phyloP scores from a whole-genome alignment of 1,284 basidiomycete species.

The Paramarasmius palmivorus region DNA sequence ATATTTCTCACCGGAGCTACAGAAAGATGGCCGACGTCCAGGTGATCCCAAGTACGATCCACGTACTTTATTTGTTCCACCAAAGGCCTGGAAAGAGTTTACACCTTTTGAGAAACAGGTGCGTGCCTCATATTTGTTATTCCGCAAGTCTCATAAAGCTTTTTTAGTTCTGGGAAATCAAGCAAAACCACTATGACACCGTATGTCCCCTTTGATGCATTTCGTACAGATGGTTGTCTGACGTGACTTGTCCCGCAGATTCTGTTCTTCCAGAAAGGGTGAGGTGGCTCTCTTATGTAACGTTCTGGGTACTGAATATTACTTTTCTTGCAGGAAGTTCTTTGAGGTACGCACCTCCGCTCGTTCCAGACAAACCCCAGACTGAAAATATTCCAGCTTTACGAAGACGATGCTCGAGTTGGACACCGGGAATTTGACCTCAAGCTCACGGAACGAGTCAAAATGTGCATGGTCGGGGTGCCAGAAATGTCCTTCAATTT shows the following conservation, averaged over 20 bases:
- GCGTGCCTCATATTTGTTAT: conserved; percentile 18
- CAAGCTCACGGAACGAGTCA: conserved; percentile 89
- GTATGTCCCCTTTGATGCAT: conserved; percentile 33
- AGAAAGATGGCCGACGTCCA: conserved; percentile 85
- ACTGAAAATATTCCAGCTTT: conserved; percentile 61
- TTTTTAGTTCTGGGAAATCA: conserved; percentile 92
- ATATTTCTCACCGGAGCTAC: conserved; percentile 13
- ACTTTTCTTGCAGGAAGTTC: conserved; percentile 53
- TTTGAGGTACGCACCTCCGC: conserved; percentile 48
- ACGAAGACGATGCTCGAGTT: conserved; percentile 91
- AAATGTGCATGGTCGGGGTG: conserved; percentile 99
- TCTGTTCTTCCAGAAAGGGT: conserved; percentile 98
- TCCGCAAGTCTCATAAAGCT: background rate
- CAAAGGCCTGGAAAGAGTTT: conserved; percentile 79
- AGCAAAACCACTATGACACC: conserved; percentile 93
- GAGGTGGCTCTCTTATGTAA: conserved; percentile 18
- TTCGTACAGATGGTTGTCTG: conserved; percentile 1
- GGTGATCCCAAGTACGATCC: conserved; percentile 91
- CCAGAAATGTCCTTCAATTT: conserved; percentile 94
- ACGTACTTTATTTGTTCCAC: conserved; percentile 84
- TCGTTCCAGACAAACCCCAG: background rate
- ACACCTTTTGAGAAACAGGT: conserved; percentile 96
- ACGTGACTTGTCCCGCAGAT: conserved; percentile 47
- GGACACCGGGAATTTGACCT: conserved; percentile 93
- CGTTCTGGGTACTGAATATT: conserved; percentile 1